These are phyloP conservation scores for Ustilago esculenta DNA, from an alignment of 1,284 basidiomycete species.

Conservation along the genomic window DNA sequence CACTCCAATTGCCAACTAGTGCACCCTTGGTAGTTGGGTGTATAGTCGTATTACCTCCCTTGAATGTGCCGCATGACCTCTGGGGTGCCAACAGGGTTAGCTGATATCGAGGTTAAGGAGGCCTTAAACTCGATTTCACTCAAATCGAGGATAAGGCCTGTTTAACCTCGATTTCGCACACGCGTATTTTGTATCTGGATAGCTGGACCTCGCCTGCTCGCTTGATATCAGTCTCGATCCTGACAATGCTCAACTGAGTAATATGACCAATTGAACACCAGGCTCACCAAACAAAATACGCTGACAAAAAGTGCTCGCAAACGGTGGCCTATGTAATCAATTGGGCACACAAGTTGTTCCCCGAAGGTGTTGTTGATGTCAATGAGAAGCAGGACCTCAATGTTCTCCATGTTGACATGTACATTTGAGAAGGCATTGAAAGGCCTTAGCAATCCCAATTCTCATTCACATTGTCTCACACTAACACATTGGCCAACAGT, in stretches of 20 bases:
- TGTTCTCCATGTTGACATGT: conserved; percentile 51
- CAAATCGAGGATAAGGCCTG: too few species aligned
- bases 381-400: conserved; percentile 39
- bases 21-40: too few species aligned
- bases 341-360: conserved; percentile 55
- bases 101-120: too few species aligned
- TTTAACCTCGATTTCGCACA: too few species aligned
- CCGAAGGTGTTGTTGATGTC: conserved; percentile 49
- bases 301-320: conserved; percentile 64
- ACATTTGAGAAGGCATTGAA: conserved; percentile 35
- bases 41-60: too few species aligned
- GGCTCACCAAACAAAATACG: conserved; percentile 63
- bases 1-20: too few species aligned
- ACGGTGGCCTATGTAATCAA: conserved; percentile 58
- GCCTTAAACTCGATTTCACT: too few species aligned
- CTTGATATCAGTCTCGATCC: too few species aligned
- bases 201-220: too few species aligned
- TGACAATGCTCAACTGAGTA: conserved; percentile 84
- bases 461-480: conserved; percentile 11
- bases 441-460: conserved; percentile 39
- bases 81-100: too few species aligned
- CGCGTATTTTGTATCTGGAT: too few species aligned
- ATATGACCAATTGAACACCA: conserved; percentile 54
- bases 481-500: conserved; percentile 17
- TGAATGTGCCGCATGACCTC: too few species aligned